phyloP scores from a whole-genome alignment of 306 rosid species.

The Arachis hypogaea region DNA sequence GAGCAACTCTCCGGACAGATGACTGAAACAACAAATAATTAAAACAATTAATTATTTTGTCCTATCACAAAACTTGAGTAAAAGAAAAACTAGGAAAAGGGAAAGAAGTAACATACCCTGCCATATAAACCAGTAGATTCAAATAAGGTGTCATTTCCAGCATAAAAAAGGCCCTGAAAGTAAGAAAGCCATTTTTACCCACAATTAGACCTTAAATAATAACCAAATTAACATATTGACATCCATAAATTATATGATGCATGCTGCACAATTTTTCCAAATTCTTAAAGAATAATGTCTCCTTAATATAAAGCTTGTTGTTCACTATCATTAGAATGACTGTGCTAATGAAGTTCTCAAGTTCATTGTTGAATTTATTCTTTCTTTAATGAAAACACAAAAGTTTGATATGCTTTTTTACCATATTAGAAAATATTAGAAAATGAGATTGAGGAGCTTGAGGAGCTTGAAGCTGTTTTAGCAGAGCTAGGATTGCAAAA shows the following conservation, averaged over 20 bases:
- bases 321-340: background rate
- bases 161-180: conserved; percentile 88
- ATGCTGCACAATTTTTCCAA: background rate
- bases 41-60: background rate
- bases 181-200: conserved; percentile 30
- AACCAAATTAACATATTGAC: conserved; percentile 13
- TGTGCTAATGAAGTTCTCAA: conserved; percentile 12
- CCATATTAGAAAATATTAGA: no score
- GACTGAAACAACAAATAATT: conserved; percentile 64
- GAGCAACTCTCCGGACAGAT: conserved; percentile 80
- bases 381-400: background rate
- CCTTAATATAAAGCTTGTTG: conserved; percentile 1
- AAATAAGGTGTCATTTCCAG: conserved; percentile 66
- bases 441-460: conserved; percentile 57
- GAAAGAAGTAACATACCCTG: no score
- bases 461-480: conserved; percentile 91
- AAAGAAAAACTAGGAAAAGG: background rate
- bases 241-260: conserved; percentile 1
- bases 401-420: no score
- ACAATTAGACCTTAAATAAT: conserved; percentile 26
- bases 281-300: background rate
- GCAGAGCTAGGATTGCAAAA: conserved; percentile 86
- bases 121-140: conserved; percentile 32
- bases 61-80: background rate
- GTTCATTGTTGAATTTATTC: background rate